Percentiles rank a stretch among this genome's conserved stretches.
phyloP scores from a whole-genome alignment of 305 asterid genomes.

The Rubia balearica region DNA sequence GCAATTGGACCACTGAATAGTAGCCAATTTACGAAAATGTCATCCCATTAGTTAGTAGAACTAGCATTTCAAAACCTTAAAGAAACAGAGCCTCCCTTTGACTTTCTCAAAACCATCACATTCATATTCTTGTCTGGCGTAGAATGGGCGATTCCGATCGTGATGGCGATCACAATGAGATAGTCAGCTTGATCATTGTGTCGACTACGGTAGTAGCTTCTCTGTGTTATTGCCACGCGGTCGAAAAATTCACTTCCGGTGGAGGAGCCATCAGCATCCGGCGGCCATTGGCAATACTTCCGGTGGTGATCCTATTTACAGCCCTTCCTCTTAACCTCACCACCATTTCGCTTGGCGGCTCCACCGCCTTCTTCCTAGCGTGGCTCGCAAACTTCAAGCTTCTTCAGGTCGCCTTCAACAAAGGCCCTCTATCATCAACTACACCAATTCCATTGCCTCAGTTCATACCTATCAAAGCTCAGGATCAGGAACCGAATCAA shows the following conservation, averaged over 20 bases:
- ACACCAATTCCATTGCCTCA: conserved; percentile 21
- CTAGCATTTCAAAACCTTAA: background rate
- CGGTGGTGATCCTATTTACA: conserved; percentile 14
- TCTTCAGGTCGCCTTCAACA: conserved; percentile 28
- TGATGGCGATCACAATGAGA: conserved; percentile 8
- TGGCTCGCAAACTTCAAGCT: conserved; percentile 36
- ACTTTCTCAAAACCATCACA: background rate
- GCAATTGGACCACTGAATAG: too few relatives aligned
- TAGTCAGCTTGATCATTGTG: conserved; percentile 16
- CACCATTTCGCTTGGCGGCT: conserved; percentile 19
- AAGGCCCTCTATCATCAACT: conserved; percentile 30
- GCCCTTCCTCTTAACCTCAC: conserved; percentile 22
- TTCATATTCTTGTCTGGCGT: background rate
- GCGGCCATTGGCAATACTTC: conserved; percentile 18
- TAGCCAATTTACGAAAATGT: background rate
- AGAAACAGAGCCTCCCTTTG: background rate
- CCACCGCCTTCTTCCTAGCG: conserved; percentile 19
- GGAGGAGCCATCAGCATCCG: background rate
- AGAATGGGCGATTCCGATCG: conserved; percentile 3
- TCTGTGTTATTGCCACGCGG: conserved; percentile 18
- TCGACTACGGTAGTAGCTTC: conserved; percentile 17
- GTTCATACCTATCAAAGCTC: conserved; percentile 29
- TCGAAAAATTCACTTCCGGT: conserved; percentile 1
- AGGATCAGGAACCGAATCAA: background rate
- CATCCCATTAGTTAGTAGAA: background rate